These are phyloP conservation scores for Zelopaecilomyces penicillatus DNA, from an alignment of 2,329 filamentous ascomycete genomes.

Conservation along the genomic window DNA sequence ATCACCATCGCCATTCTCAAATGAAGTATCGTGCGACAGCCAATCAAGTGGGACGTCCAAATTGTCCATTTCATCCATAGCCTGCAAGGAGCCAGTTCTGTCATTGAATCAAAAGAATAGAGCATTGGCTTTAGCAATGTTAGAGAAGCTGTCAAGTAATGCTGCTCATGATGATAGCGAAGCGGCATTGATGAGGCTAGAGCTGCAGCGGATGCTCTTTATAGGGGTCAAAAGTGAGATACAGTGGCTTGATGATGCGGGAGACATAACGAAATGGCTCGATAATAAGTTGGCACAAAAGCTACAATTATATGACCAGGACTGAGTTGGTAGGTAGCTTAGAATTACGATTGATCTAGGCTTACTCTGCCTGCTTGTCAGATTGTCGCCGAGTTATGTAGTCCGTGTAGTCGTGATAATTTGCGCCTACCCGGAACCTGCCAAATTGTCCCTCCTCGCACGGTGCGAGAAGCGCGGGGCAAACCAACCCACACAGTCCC, in stretches of 20 bases:
- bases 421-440: background rate
- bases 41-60: conserved; percentile 8
- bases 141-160: conserved; percentile 34
- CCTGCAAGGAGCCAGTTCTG: conserved; percentile 20
- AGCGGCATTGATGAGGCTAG: conserved; percentile 35
- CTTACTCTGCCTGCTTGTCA: too few relatives aligned
- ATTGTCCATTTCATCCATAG: conserved; percentile 17
- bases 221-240: conserved; percentile 71
- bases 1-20: background rate
- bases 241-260: conserved; percentile 55
- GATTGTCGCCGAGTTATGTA: too few relatives aligned
- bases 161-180: conserved; percentile 17
- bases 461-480: conserved; percentile 30
- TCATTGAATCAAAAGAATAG: conserved; percentile 49
- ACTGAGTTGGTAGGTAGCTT: background rate
- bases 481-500: conserved; percentile 27
- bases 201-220: conserved; percentile 66
- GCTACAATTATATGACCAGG: background rate
- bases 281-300: conserved; percentile 29
- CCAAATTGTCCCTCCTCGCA: conserved; percentile 4
- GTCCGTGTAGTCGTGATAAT: background rate
- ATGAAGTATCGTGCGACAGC: background rate
- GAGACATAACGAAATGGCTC: conserved; percentile 43
- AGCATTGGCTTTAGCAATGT: conserved; percentile 43
- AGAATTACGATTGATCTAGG: background rate